Evolutionary conservation across 192 early-diverging fungal genomes (phyloP), one percentile per base, ranked within the genome.

Genomic region (Podila verticillata): DNA sequence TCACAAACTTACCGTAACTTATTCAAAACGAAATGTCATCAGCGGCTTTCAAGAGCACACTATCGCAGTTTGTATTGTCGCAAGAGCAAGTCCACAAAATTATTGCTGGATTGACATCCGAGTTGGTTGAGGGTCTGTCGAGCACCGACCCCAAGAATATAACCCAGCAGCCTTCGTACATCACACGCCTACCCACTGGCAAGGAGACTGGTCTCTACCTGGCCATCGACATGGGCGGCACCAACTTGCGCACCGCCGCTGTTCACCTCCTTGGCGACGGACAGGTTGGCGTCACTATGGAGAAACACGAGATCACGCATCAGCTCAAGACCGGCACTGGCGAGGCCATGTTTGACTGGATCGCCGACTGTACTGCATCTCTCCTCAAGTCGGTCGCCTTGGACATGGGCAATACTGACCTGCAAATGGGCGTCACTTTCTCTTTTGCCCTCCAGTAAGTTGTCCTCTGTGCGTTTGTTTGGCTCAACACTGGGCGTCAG

Each of bases 211-310:
- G 97, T 26, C 87, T 89, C 35, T 95, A 88, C 85, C 82, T 95
- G 62, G 93, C 97, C 8, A 83, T 97, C 36, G 97, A 98, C 67
- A 77, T 98, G 51, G 96, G 97, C 56, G 97, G 96, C 9, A 95
- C 95, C 35, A 96, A 97, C 86, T 86, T 98, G 68, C 92, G 96
- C 44, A 91, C 96, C 30, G 89, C 93, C 70, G 85, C 87, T 57
- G 93, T 96, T 13, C 87, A 86, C n/a, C 89, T 98, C 34, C 80
- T 92, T 62, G 95, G 95, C 48, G 68, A 87, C 57, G 94, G 95
- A 49, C 81, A 84, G 47, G 86, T 87, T 22, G 82, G 85, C 15
- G 82, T 90, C 20, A 60, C 58, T 20, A 32, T 60, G 58, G 91
- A 95, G 48, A 66, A 67, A 19, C 35, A 51, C 9, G 58, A 67